Base-by-base conservation (phyloP, 257 asterid genomes). In the Mentha longifolia region DNA sequence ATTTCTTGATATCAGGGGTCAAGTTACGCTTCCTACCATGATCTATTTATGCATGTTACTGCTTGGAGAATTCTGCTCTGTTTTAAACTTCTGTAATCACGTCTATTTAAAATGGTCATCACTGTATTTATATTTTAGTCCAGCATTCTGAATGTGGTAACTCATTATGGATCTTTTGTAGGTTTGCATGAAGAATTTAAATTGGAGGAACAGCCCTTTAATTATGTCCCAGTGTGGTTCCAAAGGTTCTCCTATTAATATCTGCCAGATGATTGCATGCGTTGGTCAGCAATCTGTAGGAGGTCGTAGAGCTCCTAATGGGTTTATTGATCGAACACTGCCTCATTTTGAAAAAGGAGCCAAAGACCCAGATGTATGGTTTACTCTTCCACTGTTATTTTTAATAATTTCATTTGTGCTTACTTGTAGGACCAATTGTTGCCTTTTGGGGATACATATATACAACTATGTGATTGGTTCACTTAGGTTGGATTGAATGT, bases 151-250 rank as follows among this genome's bases (percentile, higher is more conserved):
- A 67, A 57, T 30, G 43, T 11, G 62, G 46, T 58, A 57, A 65
- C 64, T 51, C 65, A 28, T 39, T 64, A 8, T 55, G 62, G 17
- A 16, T 60, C 41, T 42, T 70, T 30, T 65, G 57, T 79, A 94
- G 99, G 95, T 85, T 54, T 91, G 97, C 77, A 85, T 91, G 96
- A 70, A 52, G 28, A 83, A 87, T 74, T 84, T 89, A 59, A 68
- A 88, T 71, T 94, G 99, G 99, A 87, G 97, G 90, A 94, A 94
- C 73, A 91, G 97, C 77, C 97, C 99, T 70, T 77, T 94, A 33
- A 94, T 94, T 58, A 94, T 94, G 99, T 91, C 97, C 33, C 96
- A 87, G 52, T 94, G 99, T 86, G 99, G 99, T 78, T 94, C 99
- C 74, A 94, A 94, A 84, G 99, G 99, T 77, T 91, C 97, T 77